These are phyloP conservation scores for Ophiocordyceps camponoti-floridani DNA, from an alignment of 2,329 filamentous ascomycete species.

Conservation along the genomic window DNA sequence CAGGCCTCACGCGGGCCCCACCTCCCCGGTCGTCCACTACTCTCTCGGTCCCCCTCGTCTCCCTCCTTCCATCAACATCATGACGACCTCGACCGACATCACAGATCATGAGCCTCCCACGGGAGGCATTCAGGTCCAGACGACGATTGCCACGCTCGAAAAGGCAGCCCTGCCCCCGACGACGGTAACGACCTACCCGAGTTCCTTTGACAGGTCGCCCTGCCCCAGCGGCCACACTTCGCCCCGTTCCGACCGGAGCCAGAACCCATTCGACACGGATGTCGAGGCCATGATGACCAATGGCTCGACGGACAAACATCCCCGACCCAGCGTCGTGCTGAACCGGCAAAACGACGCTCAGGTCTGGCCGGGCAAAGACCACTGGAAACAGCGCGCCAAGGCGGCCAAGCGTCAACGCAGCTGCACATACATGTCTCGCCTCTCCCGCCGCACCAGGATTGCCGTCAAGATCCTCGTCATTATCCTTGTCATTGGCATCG, in stretches of 20 bases:
- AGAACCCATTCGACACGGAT: conserved; percentile 39
- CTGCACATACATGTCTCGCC: conserved; percentile 33
- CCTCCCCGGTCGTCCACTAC: neutral
- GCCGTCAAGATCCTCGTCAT: conserved; percentile 34
- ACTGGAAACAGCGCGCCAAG: conserved; percentile 42
- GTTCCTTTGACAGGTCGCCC: conserved; percentile 7
- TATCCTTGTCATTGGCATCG: conserved; percentile 32
- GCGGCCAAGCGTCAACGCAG: conserved; percentile 32
- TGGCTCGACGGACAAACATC: conserved; percentile 14
- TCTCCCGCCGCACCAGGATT: conserved; percentile 36
- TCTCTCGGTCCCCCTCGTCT: neutral
- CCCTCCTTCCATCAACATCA: neutral
- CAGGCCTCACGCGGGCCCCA: neutral
- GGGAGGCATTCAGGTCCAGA: conserved; percentile 1
- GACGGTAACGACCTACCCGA: conserved; percentile 6
- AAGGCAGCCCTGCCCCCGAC: conserved; percentile 9
- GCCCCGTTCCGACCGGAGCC: conserved; percentile 21
- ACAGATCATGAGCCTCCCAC: conserved; percentile 1
- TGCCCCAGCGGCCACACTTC: conserved; percentile 22
- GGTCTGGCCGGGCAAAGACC: conserved; percentile 41
- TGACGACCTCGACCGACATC: conserved; percentile 1
- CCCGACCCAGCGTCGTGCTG: conserved; percentile 9
- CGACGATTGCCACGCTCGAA: conserved; percentile 11
- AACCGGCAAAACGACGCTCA: conserved; percentile 27
- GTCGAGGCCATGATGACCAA: conserved; percentile 32